A percentile compares a stretch with the other conserved stretches of the same genome.
These are phyloP conservation scores for Capsicum baccatum DNA, from an alignment of 257 asterid species.

Conservation along the genomic window DNA sequence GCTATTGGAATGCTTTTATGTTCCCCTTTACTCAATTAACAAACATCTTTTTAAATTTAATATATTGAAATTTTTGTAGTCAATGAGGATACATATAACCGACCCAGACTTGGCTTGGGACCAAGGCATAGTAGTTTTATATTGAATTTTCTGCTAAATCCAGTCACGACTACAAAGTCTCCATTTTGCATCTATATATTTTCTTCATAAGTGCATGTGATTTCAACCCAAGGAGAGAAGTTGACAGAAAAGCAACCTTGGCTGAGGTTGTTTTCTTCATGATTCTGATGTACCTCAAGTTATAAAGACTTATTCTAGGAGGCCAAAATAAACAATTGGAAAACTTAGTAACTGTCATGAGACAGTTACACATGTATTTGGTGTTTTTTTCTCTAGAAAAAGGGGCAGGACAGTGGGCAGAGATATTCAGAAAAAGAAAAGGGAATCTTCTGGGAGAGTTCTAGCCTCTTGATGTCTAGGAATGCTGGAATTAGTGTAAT, in stretches of 20 bases:
- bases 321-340: too few species aligned
- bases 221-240: constrained; percentile 12
- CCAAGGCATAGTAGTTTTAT: not conserved
- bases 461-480: too few species aligned
- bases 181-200: constrained; percentile 4
- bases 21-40: constrained; percentile 8
- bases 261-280: not conserved
- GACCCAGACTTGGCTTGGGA: not conserved
- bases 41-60: not conserved
- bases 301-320: too few species aligned
- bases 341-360: too few species aligned
- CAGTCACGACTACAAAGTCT: not conserved
- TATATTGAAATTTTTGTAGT: not conserved
- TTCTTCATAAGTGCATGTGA: not conserved
- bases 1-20: not conserved
- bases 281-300: not conserved
- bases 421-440: too few species aligned
- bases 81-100: not conserved
- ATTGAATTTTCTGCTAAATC: not conserved
- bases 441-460: too few species aligned
- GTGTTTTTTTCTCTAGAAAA: too few species aligned
- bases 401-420: too few species aligned
- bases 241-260: not conserved
- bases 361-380: too few species aligned
- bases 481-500: too few species aligned